Evolutionary conservation across 345 rosid species (phyloP).

Genomic region (Carallia brachiata): DNA sequence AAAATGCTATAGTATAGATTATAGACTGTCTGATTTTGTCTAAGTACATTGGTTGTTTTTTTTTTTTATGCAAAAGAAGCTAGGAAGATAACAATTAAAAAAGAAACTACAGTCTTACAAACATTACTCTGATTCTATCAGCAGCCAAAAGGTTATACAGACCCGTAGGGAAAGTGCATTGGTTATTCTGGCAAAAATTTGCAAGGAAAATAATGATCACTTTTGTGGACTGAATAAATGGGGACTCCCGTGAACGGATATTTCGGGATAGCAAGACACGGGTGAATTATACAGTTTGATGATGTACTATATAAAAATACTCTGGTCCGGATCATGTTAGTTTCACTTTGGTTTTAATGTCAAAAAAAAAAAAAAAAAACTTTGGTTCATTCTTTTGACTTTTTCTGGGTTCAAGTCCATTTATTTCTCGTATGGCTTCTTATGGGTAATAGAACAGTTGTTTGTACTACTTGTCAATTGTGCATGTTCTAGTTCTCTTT

Average conservation of each 20-base stretch:
- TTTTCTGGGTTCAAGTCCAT: background rate
- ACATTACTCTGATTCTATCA: no score
- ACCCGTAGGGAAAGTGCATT: background rate
- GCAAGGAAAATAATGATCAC: background rate
- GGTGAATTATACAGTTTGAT: background rate
- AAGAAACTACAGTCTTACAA: no score
- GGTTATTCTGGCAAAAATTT: no score
- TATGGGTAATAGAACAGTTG: background rate
- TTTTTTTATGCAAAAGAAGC: no score
- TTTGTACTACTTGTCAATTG: no score
- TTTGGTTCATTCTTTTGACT: background rate
- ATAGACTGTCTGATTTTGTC: background rate
- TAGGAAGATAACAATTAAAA: no score
- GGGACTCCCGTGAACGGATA: conserved; percentile 17
- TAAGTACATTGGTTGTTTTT: background rate
- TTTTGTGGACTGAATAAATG: background rate
- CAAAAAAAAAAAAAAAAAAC: no score
- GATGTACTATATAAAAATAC: background rate
- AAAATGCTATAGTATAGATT: background rate
- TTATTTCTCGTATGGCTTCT: background rate
- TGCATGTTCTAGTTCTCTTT: background rate
- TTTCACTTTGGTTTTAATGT: no score
- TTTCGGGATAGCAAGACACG: background rate
- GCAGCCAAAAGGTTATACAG: no score
- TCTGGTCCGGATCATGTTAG: background rate